Evolutionary conservation across 495 filamentous ascomycete genomes (phyloP).

Genomic region (Talaromyces nanjingensis): DNA sequence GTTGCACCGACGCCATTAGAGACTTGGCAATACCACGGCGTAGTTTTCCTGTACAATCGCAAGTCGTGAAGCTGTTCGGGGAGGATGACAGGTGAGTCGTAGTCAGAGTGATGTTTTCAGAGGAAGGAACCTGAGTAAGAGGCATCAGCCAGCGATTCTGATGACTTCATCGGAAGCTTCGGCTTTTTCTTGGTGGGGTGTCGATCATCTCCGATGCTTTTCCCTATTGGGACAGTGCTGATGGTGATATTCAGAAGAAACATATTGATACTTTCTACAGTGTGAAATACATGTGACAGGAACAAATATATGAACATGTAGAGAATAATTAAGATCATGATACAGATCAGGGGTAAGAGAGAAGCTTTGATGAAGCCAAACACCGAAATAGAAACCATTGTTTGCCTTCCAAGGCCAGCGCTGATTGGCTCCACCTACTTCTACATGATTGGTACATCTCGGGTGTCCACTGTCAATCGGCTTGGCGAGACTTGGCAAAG

Average conservation of each 20-base stretch:
- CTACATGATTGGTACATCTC: too few relatives aligned
- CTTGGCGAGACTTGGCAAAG: too few relatives aligned
- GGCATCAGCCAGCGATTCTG: too few relatives aligned
- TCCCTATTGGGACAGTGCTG: not conserved
- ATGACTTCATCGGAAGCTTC: conserved; percentile 1
- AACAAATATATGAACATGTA: too few relatives aligned
- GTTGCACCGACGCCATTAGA: not conserved
- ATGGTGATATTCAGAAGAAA: too few relatives aligned
- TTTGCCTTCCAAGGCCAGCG: not conserved
- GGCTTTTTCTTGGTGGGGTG: not conserved
- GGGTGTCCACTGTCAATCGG: too few relatives aligned
- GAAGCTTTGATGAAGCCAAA: not conserved
- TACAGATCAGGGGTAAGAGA: not conserved
- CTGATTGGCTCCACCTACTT: too few relatives aligned
- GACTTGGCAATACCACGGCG: not conserved
- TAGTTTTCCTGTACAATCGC: not conserved
- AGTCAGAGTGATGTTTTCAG: not conserved
- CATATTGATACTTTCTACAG: too few relatives aligned
- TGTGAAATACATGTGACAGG: too few relatives aligned
- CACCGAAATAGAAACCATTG: not conserved
- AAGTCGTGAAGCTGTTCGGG: not conserved
- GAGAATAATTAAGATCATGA: too few relatives aligned
- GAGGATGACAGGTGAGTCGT: not conserved
- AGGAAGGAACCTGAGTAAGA: not conserved
- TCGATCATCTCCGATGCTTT: not conserved